Conservation (phyloP, 176 grass and related monocot species). For the Oropetium thomaeum region DNA sequence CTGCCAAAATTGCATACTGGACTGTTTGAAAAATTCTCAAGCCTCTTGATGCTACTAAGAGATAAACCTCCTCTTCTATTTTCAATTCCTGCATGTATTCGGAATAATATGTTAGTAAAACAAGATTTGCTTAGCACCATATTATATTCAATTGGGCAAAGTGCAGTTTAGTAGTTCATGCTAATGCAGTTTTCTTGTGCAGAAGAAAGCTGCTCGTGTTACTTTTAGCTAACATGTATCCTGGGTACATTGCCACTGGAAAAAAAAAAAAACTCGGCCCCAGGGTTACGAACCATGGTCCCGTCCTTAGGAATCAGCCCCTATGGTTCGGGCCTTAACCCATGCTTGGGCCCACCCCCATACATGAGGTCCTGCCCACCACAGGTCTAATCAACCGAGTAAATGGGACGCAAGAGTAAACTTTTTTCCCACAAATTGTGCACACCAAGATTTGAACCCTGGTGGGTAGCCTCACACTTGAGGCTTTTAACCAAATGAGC, state of each 20-base stretch:
- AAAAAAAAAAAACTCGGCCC: too few species aligned
- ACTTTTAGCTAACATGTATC: neutral
- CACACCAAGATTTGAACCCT: too few species aligned
- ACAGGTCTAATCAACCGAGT: too few species aligned
- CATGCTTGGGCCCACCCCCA: too few species aligned
- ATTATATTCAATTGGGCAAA: slow-evolving; percentile 21
- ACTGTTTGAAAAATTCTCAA: slow-evolving; percentile 26
- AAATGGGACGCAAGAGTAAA: too few species aligned
- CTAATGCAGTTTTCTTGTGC: neutral
- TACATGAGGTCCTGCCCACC: too few species aligned
- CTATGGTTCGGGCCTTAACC: too few species aligned
- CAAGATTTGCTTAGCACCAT: slow-evolving; percentile 1
- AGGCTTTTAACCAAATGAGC: too few species aligned
- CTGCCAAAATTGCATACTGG: slow-evolving; percentile 19
- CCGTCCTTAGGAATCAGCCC: too few species aligned
- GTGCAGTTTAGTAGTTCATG: slow-evolving; percentile 14
- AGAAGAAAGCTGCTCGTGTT: neutral
- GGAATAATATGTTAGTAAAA: slow-evolving; percentile 29
- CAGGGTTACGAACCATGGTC: too few species aligned
- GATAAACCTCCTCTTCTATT: slow-evolving; percentile 26
- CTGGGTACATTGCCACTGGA: neutral
- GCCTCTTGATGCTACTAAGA: slow-evolving; percentile 27
- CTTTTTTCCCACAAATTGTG: too few species aligned
- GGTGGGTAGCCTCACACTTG: too few species aligned
- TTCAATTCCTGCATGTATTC: slow-evolving; percentile 39